phyloP scores from a whole-genome alignment of 306 rosid genomes.

The Citrullus mucosospermus region DNA sequence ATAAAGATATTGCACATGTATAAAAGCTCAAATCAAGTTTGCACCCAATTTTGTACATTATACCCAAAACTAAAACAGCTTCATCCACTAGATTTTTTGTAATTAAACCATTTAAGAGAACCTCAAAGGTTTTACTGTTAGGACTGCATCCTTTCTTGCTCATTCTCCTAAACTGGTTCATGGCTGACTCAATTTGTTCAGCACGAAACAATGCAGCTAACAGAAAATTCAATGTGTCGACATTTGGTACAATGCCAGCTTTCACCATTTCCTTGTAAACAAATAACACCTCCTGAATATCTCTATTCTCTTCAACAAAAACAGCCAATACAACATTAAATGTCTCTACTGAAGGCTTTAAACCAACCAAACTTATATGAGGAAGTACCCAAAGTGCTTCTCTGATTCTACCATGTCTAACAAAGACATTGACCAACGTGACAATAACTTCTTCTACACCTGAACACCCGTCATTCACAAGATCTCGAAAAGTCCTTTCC shows the following conservation, averaged over 20 bases:
- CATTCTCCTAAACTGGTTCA: slow-evolving; percentile 79
- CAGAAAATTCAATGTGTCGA: slow-evolving; percentile 63
- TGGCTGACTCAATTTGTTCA: slow-evolving; percentile 39
- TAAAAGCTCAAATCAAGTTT: slow-evolving; percentile 50
- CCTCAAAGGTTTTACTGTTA: slow-evolving; percentile 54
- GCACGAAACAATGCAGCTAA: slow-evolving; percentile 42
- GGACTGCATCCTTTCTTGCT: slow-evolving; percentile 63
- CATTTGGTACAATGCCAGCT: slow-evolving; percentile 44
- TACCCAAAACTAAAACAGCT: slow-evolving; percentile 38
- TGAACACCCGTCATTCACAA: slow-evolving; percentile 44
- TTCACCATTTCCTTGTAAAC: slow-evolving; percentile 90
- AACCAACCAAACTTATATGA: slow-evolving; percentile 41
- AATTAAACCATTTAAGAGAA: slow-evolving; percentile 40
- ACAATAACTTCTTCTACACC: slow-evolving; percentile 53
- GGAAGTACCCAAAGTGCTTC: slow-evolving; percentile 51
- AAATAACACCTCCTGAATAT: slow-evolving; percentile 43
- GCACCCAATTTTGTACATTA: slow-evolving; percentile 30
- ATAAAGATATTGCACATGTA: slow-evolving; percentile 42
- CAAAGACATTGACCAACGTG: slow-evolving; percentile 34
- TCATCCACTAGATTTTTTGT: slow-evolving; percentile 40
- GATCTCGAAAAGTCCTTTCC: slow-evolving; percentile 38
- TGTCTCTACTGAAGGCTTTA: slow-evolving; percentile 36
- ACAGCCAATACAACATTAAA: slow-evolving; percentile 51
- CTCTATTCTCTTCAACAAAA: slow-evolving; percentile 37
- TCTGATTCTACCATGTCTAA: slow-evolving; percentile 27